A percentile compares a stretch with the other conserved stretches of the same genome.
These are phyloP conservation scores for Eucalyptus cloeziana DNA, from an alignment of 345 rosid species.

Conservation along the genomic window DNA sequence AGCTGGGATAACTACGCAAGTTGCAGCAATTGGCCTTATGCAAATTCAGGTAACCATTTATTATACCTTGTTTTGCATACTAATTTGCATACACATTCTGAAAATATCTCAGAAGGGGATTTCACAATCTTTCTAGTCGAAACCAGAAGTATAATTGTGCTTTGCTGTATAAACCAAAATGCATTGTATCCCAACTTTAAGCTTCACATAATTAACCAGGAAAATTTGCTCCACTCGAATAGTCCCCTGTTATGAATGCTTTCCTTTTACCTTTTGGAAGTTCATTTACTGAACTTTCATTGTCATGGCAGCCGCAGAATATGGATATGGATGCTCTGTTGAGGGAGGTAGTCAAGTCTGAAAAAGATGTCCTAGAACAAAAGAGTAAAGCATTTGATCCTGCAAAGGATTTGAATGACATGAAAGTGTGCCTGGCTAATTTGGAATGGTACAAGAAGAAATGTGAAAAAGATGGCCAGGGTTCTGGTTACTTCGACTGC, in stretches of 20 bases:
- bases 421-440: conserved; percentile 23
- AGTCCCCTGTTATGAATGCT: neutral
- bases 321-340: neutral
- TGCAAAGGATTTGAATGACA: conserved; percentile 9
- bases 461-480: neutral
- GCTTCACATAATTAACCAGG: neutral
- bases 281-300: neutral
- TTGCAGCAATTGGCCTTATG: conserved; percentile 15
- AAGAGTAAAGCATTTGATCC: conserved; percentile 9
- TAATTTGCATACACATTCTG: no score
- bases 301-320: conserved; percentile 8
- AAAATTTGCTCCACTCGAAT: neutral
- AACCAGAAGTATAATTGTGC: neutral
- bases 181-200: neutral
- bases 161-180: neutral
- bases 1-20: conserved; percentile 8
- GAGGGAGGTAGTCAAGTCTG: neutral
- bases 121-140: neutral
- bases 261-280: neutral
- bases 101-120: neutral
- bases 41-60: conserved; percentile 1
- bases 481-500: conserved; percentile 44
- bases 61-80: neutral
- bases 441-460: conserved; percentile 56
- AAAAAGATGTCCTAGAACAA: neutral